A percentile compares a stretch with the other conserved stretches of the same genome.
Conservation (phyloP, 306 rosid genomes). For the Citrullus colocynthis region DNA sequence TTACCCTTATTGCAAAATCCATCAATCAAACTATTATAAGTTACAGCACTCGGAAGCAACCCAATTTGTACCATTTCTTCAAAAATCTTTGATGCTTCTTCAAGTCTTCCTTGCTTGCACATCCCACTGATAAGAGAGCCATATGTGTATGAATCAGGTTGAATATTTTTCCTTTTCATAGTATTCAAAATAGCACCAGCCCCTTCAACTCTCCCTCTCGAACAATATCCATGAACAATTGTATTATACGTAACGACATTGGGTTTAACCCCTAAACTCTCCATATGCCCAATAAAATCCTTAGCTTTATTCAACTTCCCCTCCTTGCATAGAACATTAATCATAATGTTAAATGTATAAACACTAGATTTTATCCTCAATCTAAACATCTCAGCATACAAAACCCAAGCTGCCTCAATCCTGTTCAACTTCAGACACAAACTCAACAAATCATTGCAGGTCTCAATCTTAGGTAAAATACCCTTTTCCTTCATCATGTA, state of each 20-base stretch:
- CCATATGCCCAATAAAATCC: constrained; percentile 60
- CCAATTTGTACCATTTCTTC: constrained; percentile 38
- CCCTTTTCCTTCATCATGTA: constrained; percentile 37
- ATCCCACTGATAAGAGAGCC: constrained; percentile 46
- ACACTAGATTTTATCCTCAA: constrained; percentile 45
- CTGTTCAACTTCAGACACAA: constrained; percentile 37
- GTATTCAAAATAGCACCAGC: constrained; percentile 30
- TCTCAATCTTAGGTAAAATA: constrained; percentile 33
- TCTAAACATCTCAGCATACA: constrained; percentile 84
- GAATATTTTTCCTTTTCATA: constrained; percentile 45
- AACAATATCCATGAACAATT: constrained; percentile 48
- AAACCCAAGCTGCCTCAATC: constrained; percentile 49
- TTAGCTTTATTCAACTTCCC: constrained; percentile 73
- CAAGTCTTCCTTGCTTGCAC: constrained; percentile 52
- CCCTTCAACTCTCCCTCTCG: constrained; percentile 34
- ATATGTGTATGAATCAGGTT: constrained; percentile 56
- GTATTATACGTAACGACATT: constrained; percentile 65
- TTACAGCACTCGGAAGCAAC: constrained; percentile 47
- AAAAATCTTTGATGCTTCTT: constrained; percentile 49
- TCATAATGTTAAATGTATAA: constrained; percentile 67
- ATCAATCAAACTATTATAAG: constrained; percentile 66
- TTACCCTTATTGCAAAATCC: constrained; percentile 63
- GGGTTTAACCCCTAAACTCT: constrained; percentile 41
- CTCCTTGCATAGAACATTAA: constrained; percentile 71
- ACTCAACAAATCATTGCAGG: constrained; percentile 54